These are phyloP conservation scores for Nitzschia sp. DNA, from an alignment of 108 stramenopile genomes.

Conservation along the genomic window DNA sequence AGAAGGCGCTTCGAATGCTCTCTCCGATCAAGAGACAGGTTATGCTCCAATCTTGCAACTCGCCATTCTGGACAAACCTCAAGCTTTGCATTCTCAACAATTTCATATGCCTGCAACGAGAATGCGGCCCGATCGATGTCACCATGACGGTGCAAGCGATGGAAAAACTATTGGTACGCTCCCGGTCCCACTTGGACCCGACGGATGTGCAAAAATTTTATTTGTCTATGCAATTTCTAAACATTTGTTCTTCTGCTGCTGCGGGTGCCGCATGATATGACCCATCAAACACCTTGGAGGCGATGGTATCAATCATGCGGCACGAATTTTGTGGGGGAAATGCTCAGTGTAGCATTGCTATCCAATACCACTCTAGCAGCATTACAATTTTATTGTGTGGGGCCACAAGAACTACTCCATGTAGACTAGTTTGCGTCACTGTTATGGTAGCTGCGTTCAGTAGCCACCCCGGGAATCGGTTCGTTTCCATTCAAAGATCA, in stretches of 20 bases:
- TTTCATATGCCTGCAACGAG: background rate
- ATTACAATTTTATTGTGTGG: no score
- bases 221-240: slow-evolving; percentile 12
- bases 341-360: no score
- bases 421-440: no score
- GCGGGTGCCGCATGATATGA: no score
- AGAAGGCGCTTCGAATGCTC: background rate
- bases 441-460: no score
- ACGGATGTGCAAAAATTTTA: slow-evolving; percentile 10
- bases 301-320: no score
- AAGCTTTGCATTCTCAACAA: slow-evolving; percentile 13
- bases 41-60: background rate
- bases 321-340: no score
- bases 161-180: background rate
- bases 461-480: no score
- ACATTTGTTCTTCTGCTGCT: background rate
- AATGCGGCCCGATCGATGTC: background rate
- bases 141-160: background rate
- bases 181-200: background rate
- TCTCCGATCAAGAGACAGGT: slow-evolving; percentile 1
- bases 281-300: no score
- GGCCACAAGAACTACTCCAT: no score
- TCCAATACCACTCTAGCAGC: no score
- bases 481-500: no score
- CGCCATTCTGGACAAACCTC: slow-evolving; percentile 8